Evolutionary conservation across 2,329 filamentous ascomycete species (phyloP), one percentile per base, ranked within the genome.

Genomic region (Phialocephala subalpina): DNA sequence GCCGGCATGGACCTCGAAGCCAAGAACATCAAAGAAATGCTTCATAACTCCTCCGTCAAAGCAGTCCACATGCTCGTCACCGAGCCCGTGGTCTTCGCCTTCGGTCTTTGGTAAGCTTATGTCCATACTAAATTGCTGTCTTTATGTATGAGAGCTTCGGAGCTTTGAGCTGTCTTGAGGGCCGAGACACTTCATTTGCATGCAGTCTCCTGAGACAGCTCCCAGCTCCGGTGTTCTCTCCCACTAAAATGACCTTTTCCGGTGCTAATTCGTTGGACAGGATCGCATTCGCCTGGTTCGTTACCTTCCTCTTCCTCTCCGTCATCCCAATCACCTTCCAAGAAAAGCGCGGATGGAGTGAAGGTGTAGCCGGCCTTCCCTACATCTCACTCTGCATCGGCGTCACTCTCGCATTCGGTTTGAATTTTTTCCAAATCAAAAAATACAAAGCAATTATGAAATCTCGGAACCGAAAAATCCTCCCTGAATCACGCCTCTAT

Each of bases 261-360:
- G 9, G 9, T 33, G 29, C 29, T 33, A 33, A 33, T 33, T 5
- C 4, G 29, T 33, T 33, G 29, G 29, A 5, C 4, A 9, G 29
- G 93, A 90, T 93, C 0, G 86, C 92, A 0, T 97, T 97, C 77
- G 90, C 90, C 33, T 97, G 94, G 94, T 92, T 91, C 0, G 86
- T 97, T 0, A 85, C 97, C 0, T 97, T 97, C 77, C 82, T 97
- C 35, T 92, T 91, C 29, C 93, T 97, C 70, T 87, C 88, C 16
- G 90, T 92, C 1, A 87, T 97, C 11, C 92, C 93, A 0, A 90
- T 90, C 64, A 88, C 95, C 67, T 84, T 85, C 62, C 90, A 94
- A 73, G 92, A 94, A 66, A 76, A 92, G 20, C 85, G 92, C 72
- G 77, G 78, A 66, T 92, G 92, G 78, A 83, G 80, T 56, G 79